phyloP scores from a whole-genome alignment of 805 yeast species.

The Sugiyamaella chiloensis region DNA sequence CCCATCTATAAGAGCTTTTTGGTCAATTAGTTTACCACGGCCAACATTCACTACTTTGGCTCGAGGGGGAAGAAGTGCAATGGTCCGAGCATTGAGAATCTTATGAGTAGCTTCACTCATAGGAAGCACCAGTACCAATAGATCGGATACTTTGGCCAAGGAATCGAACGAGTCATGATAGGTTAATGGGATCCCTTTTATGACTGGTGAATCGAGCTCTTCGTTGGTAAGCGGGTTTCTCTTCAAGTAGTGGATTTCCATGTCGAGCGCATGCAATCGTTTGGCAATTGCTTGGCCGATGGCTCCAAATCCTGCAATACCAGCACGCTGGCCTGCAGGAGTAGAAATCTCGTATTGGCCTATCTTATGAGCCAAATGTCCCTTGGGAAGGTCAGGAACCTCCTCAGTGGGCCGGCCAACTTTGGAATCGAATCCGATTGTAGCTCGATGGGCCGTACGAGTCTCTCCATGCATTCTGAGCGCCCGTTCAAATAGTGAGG shows the following conservation, averaged over 20 bases:
- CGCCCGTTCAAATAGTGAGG: slow-evolving; percentile 44
- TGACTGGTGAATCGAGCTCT: slow-evolving; percentile 23
- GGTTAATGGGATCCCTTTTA: slow-evolving; percentile 42
- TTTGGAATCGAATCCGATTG: slow-evolving; percentile 16
- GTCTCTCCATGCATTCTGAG: slow-evolving; percentile 45
- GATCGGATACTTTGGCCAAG: slow-evolving; percentile 44
- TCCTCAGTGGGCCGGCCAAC: slow-evolving; percentile 7
- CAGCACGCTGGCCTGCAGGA: slow-evolving; percentile 56
- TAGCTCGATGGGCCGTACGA: slow-evolving; percentile 41
- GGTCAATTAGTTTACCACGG: slow-evolving; percentile 67
- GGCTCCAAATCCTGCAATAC: slow-evolving; percentile 71
- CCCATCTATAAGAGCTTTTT: slow-evolving; percentile 59
- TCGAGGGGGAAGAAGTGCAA: slow-evolving; percentile 49
- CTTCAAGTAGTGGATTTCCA: slow-evolving; percentile 62
- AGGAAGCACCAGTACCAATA: slow-evolving; percentile 66
- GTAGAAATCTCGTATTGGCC: slow-evolving; percentile 48
- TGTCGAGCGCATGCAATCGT: slow-evolving; percentile 56
- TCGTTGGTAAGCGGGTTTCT: slow-evolving; percentile 44
- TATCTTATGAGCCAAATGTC: slow-evolving; percentile 26
- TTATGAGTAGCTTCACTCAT: slow-evolving; percentile 56
- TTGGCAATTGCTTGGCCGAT: slow-evolving; percentile 66
- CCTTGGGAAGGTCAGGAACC: neutral
- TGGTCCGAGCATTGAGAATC: slow-evolving; percentile 48
- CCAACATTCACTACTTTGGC: slow-evolving; percentile 71
- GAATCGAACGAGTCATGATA: slow-evolving; percentile 47